Conservation (phyloP, 192 early-diverging fungal genomes). For the Coemansia sp. region DNA sequence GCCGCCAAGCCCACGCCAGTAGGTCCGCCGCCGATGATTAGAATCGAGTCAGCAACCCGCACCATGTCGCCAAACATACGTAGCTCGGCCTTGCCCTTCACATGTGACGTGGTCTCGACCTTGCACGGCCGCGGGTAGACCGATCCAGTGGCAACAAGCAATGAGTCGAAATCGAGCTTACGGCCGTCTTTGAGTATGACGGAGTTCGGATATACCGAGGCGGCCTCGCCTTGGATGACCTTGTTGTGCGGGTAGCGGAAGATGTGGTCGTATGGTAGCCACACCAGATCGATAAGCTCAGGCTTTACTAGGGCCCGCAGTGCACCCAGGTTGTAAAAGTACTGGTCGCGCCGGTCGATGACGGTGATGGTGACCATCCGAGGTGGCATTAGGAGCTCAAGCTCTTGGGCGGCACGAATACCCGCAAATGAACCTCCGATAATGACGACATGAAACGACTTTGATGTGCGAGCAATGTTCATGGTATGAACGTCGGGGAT, state of each 20-base stretch:
- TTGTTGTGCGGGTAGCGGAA: constrained; percentile 48
- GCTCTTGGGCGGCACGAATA: constrained; percentile 54
- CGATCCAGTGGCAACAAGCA: constrained; percentile 55
- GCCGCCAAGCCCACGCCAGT: constrained; percentile 79
- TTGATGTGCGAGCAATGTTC: constrained; percentile 54
- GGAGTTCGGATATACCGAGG: constrained; percentile 47
- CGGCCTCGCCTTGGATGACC: constrained; percentile 52
- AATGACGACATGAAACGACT: constrained; percentile 57
- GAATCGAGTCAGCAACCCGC: constrained; percentile 57
- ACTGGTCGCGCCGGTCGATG: constrained; percentile 55
- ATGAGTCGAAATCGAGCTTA: constrained; percentile 53
- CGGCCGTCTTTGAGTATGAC: constrained; percentile 51
- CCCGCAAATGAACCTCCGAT: constrained; percentile 57
- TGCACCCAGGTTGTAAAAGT: constrained; percentile 54
- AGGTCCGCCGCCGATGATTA: constrained; percentile 77
- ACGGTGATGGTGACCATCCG: constrained; percentile 53
- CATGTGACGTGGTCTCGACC: constrained; percentile 34
- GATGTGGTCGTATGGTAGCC: constrained; percentile 56
- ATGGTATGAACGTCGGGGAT: constrained; percentile 24
- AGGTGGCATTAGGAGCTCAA: constrained; percentile 38
- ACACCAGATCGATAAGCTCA: constrained; percentile 49
- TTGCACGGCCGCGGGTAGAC: constrained; percentile 56
- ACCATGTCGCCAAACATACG: constrained; percentile 57
- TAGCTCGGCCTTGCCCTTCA: constrained; percentile 47
- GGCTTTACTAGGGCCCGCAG: constrained; percentile 52